Percentiles rank a stretch among this genome's conserved stretches.
phyloP scores from a whole-genome alignment of 768 basidiomycete species.

The Neoboletus subvelutipes region DNA sequence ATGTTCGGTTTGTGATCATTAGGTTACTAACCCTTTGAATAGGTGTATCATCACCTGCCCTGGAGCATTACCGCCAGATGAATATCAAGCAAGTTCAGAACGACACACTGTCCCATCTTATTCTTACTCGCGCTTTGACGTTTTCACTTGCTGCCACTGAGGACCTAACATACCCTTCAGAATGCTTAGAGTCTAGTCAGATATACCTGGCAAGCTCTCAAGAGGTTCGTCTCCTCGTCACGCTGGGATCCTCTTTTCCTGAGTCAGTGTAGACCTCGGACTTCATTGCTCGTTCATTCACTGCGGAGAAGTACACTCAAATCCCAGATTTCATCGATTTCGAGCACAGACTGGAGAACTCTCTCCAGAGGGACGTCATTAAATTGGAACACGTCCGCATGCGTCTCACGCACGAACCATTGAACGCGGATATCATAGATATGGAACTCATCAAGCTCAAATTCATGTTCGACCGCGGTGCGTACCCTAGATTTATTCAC shows the following conservation, averaged over 20 bases:
- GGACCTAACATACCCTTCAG: slow-evolving; percentile 71
- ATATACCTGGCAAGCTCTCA: slow-evolving; percentile 79
- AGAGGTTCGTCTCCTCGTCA: slow-evolving; percentile 50
- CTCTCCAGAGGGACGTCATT: slow-evolving; percentile 78
- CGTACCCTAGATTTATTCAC: slow-evolving; percentile 22
- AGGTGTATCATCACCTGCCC: slow-evolving; percentile 67
- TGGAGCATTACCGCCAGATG: slow-evolving; percentile 78
- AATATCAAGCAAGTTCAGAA: slow-evolving; percentile 84
- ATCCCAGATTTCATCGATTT: slow-evolving; percentile 86
- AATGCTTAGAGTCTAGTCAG: slow-evolving; percentile 77
- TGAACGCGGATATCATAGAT: slow-evolving; percentile 70
- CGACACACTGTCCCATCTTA: slow-evolving; percentile 84
- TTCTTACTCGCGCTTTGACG: slow-evolving; percentile 73
- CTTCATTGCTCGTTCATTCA: slow-evolving; percentile 76
- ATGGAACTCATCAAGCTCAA: slow-evolving; percentile 84
- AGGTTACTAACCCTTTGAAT: slow-evolving; percentile 1
- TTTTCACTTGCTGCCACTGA: slow-evolving; percentile 78
- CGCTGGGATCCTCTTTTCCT: slow-evolving; percentile 2
- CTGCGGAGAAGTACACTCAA: slow-evolving; percentile 82
- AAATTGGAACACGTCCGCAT: slow-evolving; percentile 86
- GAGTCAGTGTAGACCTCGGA: slow-evolving; percentile 61
- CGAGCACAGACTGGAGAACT: slow-evolving; percentile 78
- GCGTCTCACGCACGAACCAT: slow-evolving; percentile 71
- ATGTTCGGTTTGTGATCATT: neutral
- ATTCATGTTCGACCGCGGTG: slow-evolving; percentile 76